These are phyloP conservation scores for Trichoderma afroharzianum DNA, from an alignment of 2,329 filamentous ascomycete genomes.

Conservation along the genomic window DNA sequence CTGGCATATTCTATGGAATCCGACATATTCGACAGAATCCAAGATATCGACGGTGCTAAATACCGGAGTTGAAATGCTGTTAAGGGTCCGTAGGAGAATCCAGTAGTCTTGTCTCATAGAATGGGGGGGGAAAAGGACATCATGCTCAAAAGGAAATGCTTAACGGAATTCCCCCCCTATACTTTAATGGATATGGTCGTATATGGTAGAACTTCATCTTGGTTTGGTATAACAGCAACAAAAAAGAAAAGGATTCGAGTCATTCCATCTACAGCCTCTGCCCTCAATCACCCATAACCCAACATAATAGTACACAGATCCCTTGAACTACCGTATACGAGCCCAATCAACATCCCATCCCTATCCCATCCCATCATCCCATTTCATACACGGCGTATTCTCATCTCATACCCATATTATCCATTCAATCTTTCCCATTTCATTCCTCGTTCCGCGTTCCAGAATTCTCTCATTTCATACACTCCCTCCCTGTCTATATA, in stretches of 20 bases:
- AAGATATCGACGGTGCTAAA: too few species aligned
- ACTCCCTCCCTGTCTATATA: conserved; percentile 3
- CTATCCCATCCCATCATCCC: background rate
- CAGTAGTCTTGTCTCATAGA: too few species aligned
- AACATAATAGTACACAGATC: conserved; percentile 3
- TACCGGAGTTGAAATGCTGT: too few species aligned
- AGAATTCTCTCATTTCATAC: background rate
- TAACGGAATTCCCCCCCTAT: background rate
- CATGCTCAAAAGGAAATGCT: too few species aligned
- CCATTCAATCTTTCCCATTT: background rate
- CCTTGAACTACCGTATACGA: background rate
- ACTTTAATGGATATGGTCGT: background rate
- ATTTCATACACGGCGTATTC: conserved; percentile 7
- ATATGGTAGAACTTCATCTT: background rate
- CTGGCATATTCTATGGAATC: too few species aligned
- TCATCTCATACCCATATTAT: background rate
- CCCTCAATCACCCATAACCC: background rate
- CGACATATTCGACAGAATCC: too few species aligned
- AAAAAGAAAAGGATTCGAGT: background rate
- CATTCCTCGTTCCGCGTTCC: background rate
- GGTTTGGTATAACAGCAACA: background rate
- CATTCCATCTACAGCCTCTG: background rate
- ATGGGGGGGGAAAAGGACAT: too few species aligned
- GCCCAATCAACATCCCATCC: background rate
- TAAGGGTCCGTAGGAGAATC: too few species aligned